Evolutionary conservation across 192 early-diverging fungal genomes (phyloP).

Genomic region (Lobulomyces angularis): DNA sequence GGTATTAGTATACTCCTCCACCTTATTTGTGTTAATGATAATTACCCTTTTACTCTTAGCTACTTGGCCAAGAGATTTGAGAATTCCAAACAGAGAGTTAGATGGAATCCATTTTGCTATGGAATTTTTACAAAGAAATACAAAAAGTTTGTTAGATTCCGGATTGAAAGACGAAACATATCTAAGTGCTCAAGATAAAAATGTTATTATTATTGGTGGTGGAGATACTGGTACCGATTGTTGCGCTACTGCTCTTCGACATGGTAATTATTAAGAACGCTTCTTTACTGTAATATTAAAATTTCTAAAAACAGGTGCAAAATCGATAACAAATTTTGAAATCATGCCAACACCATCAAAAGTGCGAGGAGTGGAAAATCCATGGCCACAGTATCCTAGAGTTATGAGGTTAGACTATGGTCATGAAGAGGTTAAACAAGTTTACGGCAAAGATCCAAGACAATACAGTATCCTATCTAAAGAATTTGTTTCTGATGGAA

Average conservation of each 20-base stretch:
- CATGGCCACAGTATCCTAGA: constrained; percentile 95
- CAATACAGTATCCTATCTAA: constrained; percentile 91
- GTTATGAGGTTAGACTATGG: constrained; percentile 95
- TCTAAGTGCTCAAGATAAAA: constrained; percentile 78
- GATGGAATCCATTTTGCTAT: constrained; percentile 96
- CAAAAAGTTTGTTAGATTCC: constrained; percentile 73
- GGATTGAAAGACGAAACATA: constrained; percentile 60
- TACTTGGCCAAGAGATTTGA: constrained; percentile 93
- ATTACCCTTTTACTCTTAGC: no score
- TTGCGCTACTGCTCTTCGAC: constrained; percentile 84
- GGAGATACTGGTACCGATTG: constrained; percentile 97
- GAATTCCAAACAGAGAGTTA: constrained; percentile 72
- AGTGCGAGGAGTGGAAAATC: constrained; percentile 75
- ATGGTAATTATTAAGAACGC: constrained; percentile 27
- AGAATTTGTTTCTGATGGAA: constrained; percentile 77
- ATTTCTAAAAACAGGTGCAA: constrained; percentile 43
- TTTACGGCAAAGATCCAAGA: constrained; percentile 89
- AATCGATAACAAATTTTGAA: constrained; percentile 90
- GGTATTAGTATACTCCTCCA: no score
- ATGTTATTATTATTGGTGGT: constrained; percentile 95
- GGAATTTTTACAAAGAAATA: constrained; percentile 89
- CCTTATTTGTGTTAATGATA: no score
- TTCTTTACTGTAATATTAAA: not conserved
- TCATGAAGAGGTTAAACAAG: constrained; percentile 76
- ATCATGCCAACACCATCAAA: constrained; percentile 86